phyloP scores from a whole-genome alignment of 2,329 filamentous ascomycete genomes.

The Erysiphe pulchra region DNA sequence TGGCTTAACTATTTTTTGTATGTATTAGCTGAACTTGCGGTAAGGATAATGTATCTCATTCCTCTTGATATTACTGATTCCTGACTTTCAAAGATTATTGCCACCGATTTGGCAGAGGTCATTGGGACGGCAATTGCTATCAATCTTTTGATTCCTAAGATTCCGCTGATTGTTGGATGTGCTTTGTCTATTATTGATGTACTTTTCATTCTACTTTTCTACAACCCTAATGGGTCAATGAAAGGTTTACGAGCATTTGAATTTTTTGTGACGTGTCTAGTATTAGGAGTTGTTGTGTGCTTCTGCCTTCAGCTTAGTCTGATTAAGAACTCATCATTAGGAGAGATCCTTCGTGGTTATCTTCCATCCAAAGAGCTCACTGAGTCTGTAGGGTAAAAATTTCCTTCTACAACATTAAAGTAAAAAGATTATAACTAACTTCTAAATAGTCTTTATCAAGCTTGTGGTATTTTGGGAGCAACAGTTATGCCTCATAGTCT shows the following conservation, averaged over 20 bases:
- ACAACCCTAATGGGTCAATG: slow-evolving; percentile 30
- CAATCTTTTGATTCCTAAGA: slow-evolving; percentile 34
- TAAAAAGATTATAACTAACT: background rate
- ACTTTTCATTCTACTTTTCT: slow-evolving; percentile 40
- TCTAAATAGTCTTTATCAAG: slow-evolving; percentile 28
- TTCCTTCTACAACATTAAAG: background rate
- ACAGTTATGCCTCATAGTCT: slow-evolving; percentile 49
- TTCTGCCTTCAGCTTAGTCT: slow-evolving; percentile 44
- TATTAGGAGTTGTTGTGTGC: slow-evolving; percentile 42
- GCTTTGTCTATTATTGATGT: slow-evolving; percentile 44
- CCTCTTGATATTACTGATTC: background rate
- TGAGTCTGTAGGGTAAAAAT: slow-evolving; percentile 23
- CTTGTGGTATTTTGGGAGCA: slow-evolving; percentile 52
- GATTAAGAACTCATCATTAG: slow-evolving; percentile 26
- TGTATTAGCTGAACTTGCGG: slow-evolving; percentile 25
- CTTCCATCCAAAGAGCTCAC: slow-evolving; percentile 33
- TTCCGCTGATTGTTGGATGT: slow-evolving; percentile 42
- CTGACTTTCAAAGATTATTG: slow-evolving; percentile 19
- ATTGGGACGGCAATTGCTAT: slow-evolving; percentile 47
- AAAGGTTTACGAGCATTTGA: slow-evolving; percentile 36
- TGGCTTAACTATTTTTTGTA: slow-evolving; percentile 29
- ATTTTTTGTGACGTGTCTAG: slow-evolving; percentile 32
- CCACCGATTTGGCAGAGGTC: slow-evolving; percentile 30
- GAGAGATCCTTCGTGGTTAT: slow-evolving; percentile 38
- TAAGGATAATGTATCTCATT: slow-evolving; percentile 4